Base-by-base conservation (phyloP, 208 protist genomes). In the Trypanosomatidae sp. region DNA sequence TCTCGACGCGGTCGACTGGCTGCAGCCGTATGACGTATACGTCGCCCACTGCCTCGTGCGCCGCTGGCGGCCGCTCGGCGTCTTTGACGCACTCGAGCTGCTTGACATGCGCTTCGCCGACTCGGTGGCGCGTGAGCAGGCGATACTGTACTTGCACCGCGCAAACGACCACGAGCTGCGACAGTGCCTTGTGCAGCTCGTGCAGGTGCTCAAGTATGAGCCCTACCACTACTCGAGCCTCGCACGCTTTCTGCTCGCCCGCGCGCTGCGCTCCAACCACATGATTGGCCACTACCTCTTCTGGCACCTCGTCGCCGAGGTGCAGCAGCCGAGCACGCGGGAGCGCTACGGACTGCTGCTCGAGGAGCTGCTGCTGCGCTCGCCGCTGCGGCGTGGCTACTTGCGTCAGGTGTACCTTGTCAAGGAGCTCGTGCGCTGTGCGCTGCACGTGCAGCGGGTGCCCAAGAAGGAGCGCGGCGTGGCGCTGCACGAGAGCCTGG, bases 231-330 rank as follows among this genome's bases (percentile, higher is more conserved):
- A 84, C 49, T 79, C 59, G 4, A 56, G 78, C 0, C 49, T 95
- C 2, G 63, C 62, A 3, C 57, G 63, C 21, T 90, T 87, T 65
- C 56, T 93, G 2, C 49, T 95, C 5, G 33, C 54, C 4, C 71
- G 88, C 20, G 73, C 73, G 24, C 45, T 95, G 6, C 33, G 49
- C 8, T 80, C 63, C 0, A 84, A 87, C 21, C 71, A 86, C 46
- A 56, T 81, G 11, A 77, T 90, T 48, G 86, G 74, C 13, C 77
- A 86, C 40, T 71, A 71, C 47, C 65, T 92, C 2, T 94, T 91
- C 49, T 92, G 80, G 87, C 81, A 86, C 53, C 62, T 97, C 15
- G 71, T 84, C 43, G 77, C 87, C 1, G 84, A 96, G 48, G 69
- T 92, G 48, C 66, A 81, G 23, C 68, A 88, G 26, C 42, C 60